These are phyloP conservation scores for Tuber microsphaerosporum DNA, from an alignment of 495 filamentous ascomycete genomes.

Conservation along the genomic window DNA sequence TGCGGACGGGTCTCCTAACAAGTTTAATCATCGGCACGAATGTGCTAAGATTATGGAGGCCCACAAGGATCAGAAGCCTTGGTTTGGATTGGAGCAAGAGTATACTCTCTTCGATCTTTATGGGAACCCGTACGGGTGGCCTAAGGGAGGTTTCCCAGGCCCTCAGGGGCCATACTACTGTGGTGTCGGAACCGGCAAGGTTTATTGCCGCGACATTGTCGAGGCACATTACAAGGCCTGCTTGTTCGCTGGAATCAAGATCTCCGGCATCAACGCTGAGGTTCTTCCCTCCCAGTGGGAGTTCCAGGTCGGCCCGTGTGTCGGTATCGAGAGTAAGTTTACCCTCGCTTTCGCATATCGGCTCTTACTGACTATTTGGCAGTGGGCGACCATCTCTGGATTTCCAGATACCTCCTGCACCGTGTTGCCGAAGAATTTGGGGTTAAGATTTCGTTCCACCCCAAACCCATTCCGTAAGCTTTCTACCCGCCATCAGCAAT, in stretches of 20 bases:
- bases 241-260: constrained; percentile 81
- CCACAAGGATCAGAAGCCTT: constrained; percentile 73
- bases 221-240: constrained; percentile 98
- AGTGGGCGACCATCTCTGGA: constrained; percentile 98
- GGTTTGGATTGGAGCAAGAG: constrained; percentile 99
- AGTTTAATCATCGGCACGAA: constrained; percentile 95
- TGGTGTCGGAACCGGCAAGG: constrained; percentile 93
- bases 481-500: too few species aligned
- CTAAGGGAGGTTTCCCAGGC: constrained; percentile 89
- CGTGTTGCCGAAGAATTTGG: constrained; percentile 96
- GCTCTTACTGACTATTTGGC: constrained; percentile 34
- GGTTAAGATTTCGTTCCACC: constrained; percentile 88
- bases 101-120: constrained; percentile 84
- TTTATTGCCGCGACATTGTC: constrained; percentile 96
- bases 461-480: constrained; percentile 79
- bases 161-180: constrained; percentile 99
- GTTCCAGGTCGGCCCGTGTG: constrained; percentile 95
- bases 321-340: constrained; percentile 70
- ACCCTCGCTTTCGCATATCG: constrained; percentile 4
- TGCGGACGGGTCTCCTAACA: constrained; percentile 91
- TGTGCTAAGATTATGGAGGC: constrained; percentile 80
- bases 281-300: constrained; percentile 99
- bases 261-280: constrained; percentile 98
- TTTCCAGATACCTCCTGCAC: constrained; percentile 92
- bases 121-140: constrained; percentile 92